A percentile compares a stretch with the other conserved stretches of the same genome.
phyloP scores from a whole-genome alignment of 768 basidiomycete genomes.

The Saitozyma podzolica region DNA sequence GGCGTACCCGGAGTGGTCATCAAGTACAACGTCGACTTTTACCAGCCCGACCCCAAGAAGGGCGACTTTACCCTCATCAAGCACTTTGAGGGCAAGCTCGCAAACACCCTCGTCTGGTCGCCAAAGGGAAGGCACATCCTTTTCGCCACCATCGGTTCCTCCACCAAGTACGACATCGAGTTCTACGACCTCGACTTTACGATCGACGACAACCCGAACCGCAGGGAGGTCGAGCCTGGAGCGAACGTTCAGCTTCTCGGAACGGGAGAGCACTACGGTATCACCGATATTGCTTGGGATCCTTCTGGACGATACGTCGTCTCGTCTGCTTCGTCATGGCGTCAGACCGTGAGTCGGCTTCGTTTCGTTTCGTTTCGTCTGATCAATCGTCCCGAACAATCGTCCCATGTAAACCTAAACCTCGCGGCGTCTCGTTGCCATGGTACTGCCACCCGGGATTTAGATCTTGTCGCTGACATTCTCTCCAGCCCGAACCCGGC shows the following conservation, averaged over 20 bases:
- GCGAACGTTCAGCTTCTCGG: conserved; percentile 80
- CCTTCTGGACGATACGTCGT: conserved; percentile 90
- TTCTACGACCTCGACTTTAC: conserved; percentile 99
- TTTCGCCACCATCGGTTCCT: conserved; percentile 91
- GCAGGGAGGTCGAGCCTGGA: conserved; percentile 70
- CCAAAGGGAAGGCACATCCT: conserved; percentile 94
- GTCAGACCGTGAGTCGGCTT: conserved; percentile 69
- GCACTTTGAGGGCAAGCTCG: conserved; percentile 74
- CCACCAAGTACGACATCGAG: conserved; percentile 92
- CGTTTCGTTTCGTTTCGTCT: background rate
- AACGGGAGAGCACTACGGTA: conserved; percentile 89
- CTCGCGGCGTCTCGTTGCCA: too few relatives aligned
- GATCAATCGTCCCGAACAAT: background rate
- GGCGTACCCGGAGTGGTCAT: conserved; percentile 87
- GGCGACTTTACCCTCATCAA: conserved; percentile 91
- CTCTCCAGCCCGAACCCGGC: conserved; percentile 83
- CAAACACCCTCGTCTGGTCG: conserved; percentile 94
- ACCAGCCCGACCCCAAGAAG: conserved; percentile 84
- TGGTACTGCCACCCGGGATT: too few relatives aligned
- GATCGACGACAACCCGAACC: conserved; percentile 53
- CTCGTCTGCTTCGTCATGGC: conserved; percentile 92
- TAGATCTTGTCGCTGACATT: conserved; percentile 6
- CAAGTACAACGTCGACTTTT: conserved; percentile 95
- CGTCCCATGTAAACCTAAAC: background rate
- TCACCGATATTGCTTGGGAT: conserved; percentile 98